A percentile compares a stretch with the other conserved stretches of the same genome.
Evolutionary conservation across 2,329 filamentous ascomycete species (phyloP).

Genomic region (Trichoderma harzianum): DNA sequence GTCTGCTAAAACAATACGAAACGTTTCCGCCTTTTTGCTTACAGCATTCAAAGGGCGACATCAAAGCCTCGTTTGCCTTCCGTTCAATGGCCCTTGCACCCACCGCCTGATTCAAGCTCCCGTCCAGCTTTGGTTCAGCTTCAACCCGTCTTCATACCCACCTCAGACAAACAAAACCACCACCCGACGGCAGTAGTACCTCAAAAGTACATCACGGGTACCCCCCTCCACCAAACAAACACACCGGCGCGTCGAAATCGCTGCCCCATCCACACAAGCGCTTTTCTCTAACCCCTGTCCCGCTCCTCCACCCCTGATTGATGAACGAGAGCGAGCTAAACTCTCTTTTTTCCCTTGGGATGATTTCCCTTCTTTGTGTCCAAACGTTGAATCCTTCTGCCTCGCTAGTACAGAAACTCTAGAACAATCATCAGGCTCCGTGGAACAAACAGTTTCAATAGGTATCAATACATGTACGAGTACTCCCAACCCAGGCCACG

Average conservation of each 20-base stretch:
- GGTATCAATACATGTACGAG: neutral
- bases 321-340: neutral
- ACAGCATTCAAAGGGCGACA: neutral
- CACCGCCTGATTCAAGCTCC: neutral
- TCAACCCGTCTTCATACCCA: neutral
- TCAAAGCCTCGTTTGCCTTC: neutral
- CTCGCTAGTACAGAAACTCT: neutral
- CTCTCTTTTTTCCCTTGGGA: neutral
- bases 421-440: neutral
- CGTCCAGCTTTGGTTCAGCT: neutral
- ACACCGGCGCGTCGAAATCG: neutral
- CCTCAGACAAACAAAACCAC: neutral
- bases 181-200: neutral
- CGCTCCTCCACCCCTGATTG: neutral
- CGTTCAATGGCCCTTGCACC: neutral
- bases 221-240: neutral
- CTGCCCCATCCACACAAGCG: neutral
- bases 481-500: neutral
- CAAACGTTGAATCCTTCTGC: neutral
- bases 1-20: neutral
- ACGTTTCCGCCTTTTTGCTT: neutral
- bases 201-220: neutral
- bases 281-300: neutral
- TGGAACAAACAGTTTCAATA: neutral
- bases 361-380: neutral